Conservation (phyloP, 2,329 filamentous ascomycete genomes). For the Penicillium fuscoglaucum region DNA sequence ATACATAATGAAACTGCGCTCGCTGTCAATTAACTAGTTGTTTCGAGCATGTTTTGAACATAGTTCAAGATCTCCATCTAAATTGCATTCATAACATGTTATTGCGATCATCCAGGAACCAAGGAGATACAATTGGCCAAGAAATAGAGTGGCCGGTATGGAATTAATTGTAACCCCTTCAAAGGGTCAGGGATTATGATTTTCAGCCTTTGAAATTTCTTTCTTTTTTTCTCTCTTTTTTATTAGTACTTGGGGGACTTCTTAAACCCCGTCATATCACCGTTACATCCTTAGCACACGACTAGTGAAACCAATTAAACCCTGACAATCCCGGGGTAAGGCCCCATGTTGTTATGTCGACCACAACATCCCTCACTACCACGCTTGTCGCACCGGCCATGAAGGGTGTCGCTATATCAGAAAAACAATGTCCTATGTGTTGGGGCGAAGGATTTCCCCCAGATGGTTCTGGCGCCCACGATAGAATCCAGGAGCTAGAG, state of each 20-base stretch:
- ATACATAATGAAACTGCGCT: neutral
- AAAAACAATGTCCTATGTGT: slow-evolving; percentile 42
- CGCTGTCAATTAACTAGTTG: neutral
- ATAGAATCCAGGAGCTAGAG: slow-evolving; percentile 54
- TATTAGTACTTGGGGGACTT: neutral
- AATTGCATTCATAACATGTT: neutral
- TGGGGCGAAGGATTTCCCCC: slow-evolving; percentile 35
- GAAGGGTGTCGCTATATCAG: slow-evolving; percentile 25
- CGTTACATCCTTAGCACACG: neutral
- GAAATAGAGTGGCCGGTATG: slow-evolving; percentile 15
- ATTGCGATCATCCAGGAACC: slow-evolving; percentile 8
- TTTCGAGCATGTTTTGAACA: no score
- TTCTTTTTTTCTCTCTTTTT: neutral
- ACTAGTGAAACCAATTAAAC: neutral
- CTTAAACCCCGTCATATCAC: neutral
- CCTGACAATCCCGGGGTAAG: slow-evolving; percentile 17
- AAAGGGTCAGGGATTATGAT: neutral
- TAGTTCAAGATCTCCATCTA: neutral
- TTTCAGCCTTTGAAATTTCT: neutral
- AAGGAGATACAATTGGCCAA: slow-evolving; percentile 7
- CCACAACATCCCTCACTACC: slow-evolving; percentile 30
- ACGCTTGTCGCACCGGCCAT: slow-evolving; percentile 37
- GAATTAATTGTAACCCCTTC: slow-evolving; percentile 11
- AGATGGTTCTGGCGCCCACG: slow-evolving; percentile 37
- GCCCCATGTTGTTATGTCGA: slow-evolving; percentile 32